Conservation (phyloP, 2,329 filamentous ascomycete genomes). For the Aspergillus ochraceoroseus region DNA sequence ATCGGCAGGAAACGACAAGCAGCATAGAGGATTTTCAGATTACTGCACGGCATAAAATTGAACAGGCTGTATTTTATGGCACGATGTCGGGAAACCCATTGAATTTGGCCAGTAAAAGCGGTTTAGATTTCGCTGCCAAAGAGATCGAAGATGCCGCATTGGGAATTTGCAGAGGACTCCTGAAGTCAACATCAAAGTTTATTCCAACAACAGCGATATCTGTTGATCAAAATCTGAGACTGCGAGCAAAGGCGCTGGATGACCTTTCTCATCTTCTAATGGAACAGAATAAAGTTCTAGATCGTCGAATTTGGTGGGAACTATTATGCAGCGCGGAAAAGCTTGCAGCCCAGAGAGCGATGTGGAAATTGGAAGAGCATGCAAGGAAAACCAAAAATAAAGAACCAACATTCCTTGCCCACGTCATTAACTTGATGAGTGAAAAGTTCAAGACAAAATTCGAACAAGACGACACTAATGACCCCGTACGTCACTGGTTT, state of each 20-base stretch:
- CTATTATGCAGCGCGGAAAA: slow-evolving; percentile 89
- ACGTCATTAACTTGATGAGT: slow-evolving; percentile 70
- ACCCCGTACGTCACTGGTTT: slow-evolving; percentile 82
- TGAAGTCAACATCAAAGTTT: slow-evolving; percentile 69
- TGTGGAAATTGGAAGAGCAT: slow-evolving; percentile 77
- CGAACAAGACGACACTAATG: slow-evolving; percentile 64
- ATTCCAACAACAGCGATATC: slow-evolving; percentile 69
- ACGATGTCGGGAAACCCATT: slow-evolving; percentile 77
- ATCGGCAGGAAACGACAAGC: slow-evolving; percentile 42
- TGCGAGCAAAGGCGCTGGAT: slow-evolving; percentile 67
- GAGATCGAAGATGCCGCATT: slow-evolving; percentile 75
- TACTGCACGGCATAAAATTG: slow-evolving; percentile 80
- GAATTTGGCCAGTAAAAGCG: slow-evolving; percentile 67
- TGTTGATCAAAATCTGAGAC: slow-evolving; percentile 72
- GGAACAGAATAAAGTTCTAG: slow-evolving; percentile 58
- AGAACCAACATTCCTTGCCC: slow-evolving; percentile 65
- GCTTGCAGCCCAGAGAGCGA: slow-evolving; percentile 68
- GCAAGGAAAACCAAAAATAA: slow-evolving; percentile 57
- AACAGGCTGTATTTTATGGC: slow-evolving; percentile 92
- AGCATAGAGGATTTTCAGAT: slow-evolving; percentile 50
- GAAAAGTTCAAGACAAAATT: slow-evolving; percentile 68
- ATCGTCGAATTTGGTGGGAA: slow-evolving; percentile 67
- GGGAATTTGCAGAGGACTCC: slow-evolving; percentile 72
- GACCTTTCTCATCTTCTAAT: slow-evolving; percentile 69
- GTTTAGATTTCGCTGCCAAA: slow-evolving; percentile 60